Percentiles rank a stretch among this genome's conserved stretches.
Conservation (phyloP, 306 rosid species). For the Sphenostylis stenocarpa region DNA sequence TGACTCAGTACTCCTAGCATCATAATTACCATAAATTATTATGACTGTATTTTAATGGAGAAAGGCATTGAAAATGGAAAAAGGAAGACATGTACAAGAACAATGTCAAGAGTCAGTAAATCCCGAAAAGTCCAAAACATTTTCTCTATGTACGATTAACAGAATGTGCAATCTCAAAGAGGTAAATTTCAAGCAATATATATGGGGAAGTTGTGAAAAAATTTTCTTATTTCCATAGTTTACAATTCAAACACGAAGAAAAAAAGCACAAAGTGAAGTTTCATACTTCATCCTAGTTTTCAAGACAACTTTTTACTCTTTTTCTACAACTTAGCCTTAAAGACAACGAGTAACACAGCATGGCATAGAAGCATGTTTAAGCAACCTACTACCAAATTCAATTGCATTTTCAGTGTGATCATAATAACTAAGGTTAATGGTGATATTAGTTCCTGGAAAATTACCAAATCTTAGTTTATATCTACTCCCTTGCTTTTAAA, state of each 20-base stretch:
- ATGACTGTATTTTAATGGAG: background rate
- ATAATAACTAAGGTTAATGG: background rate
- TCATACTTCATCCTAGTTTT: background rate
- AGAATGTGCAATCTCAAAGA: background rate
- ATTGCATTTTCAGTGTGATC: background rate
- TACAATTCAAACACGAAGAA: background rate
- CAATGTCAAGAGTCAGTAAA: background rate
- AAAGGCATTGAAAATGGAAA: background rate
- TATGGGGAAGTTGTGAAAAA: background rate
- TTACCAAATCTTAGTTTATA: too few species aligned
- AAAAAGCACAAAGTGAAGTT: background rate
- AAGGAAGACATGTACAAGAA: background rate
- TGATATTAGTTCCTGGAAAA: too few species aligned
- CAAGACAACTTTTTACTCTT: background rate
- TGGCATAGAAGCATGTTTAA: background rate
- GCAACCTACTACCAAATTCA: background rate
- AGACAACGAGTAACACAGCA: background rate
- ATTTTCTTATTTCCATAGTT: background rate
- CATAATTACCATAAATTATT: background rate
- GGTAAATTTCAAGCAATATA: background rate
- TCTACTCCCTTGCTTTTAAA: too few species aligned
- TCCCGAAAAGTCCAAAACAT: background rate
- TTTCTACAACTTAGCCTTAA: too few species aligned
- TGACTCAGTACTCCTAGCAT: background rate
- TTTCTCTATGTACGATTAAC: background rate